Evolutionary conservation across 768 basidiomycete species (phyloP).

Genomic region (Xerocomellus chrysenteron): DNA sequence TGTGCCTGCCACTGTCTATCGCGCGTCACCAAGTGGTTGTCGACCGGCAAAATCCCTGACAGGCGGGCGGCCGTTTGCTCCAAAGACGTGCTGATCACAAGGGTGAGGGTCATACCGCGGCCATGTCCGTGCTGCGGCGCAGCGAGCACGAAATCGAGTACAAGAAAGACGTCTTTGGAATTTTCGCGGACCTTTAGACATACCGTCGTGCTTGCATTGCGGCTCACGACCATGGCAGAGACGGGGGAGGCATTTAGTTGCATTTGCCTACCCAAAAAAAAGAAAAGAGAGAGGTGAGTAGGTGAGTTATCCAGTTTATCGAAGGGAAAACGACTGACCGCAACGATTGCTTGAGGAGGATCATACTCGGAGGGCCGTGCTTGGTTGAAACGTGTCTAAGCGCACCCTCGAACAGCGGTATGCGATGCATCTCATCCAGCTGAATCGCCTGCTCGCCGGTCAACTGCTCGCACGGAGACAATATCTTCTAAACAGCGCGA

Average conservation of each 20-base stretch:
- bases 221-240: constrained; percentile 52
- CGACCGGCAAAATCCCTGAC: constrained; percentile 45
- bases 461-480: constrained; percentile 54
- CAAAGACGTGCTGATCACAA: constrained; percentile 51
- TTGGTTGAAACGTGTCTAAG: constrained; percentile 35
- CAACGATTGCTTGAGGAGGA: constrained; percentile 33
- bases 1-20: constrained; percentile 61
- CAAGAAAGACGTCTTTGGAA: constrained; percentile 42
- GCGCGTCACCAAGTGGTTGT: constrained; percentile 42
- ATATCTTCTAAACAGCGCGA: constrained; percentile 41
- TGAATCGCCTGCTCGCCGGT: constrained; percentile 43
- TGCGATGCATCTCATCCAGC: constrained; percentile 46
- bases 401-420: constrained; percentile 47
- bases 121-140: constrained; percentile 36
- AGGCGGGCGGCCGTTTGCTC: constrained; percentile 46
- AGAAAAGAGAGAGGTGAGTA: neutral
- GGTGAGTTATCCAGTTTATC: neutral
- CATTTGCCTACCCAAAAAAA: constrained; percentile 22
- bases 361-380: constrained; percentile 38
- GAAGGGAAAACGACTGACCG: constrained; percentile 14
- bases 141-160: constrained; percentile 62
- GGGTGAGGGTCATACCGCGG: constrained; percentile 40
- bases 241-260: constrained; percentile 12
- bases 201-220: constrained; percentile 57
- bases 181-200: constrained; percentile 40